Percentiles rank a stretch among this genome's conserved stretches.
Evolutionary conservation across 2,329 filamentous ascomycete genomes (phyloP).

Genomic region (Cladophialophora psammophila): DNA sequence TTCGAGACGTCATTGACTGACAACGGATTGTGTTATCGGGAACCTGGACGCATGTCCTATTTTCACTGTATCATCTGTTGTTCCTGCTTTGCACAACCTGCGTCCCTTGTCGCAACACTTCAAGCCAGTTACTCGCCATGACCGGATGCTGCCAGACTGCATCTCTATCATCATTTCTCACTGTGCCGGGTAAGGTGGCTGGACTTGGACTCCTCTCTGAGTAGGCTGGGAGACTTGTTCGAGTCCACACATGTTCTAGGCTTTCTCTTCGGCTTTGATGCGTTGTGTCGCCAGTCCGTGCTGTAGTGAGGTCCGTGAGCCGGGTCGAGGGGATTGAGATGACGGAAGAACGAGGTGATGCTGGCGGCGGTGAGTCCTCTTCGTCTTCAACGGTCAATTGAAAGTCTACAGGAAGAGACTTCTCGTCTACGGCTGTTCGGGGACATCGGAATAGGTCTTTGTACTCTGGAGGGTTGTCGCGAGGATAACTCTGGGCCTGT

Average conservation of each 20-base stretch:
- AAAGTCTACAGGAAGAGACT: conserved; percentile 20
- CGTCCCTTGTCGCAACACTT: conserved; percentile 22
- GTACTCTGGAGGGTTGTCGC: conserved; percentile 33
- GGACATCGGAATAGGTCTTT: conserved; percentile 23
- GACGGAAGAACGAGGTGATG: conserved; percentile 36
- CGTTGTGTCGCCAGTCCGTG: conserved; percentile 34
- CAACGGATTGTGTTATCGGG: not conserved
- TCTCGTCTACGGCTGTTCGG: conserved; percentile 30
- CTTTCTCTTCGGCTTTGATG: conserved; percentile 19
- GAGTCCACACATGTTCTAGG: conserved; percentile 22
- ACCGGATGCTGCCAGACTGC: conserved; percentile 55
- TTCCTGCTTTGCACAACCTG: not conserved
- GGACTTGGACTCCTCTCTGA: conserved; percentile 34
- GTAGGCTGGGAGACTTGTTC: conserved; percentile 27
- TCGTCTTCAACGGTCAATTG: conserved; percentile 14
- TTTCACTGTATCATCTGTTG: not conserved
- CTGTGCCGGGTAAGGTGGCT: conserved; percentile 37
- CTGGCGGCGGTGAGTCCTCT: conserved; percentile 18
- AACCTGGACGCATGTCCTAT: not conserved
- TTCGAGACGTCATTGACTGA: not conserved
- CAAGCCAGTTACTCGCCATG: conserved; percentile 33
- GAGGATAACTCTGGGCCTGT: conserved; percentile 8
- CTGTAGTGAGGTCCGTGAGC: conserved; percentile 35
- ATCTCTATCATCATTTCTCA: conserved; percentile 55
- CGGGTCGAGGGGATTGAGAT: conserved; percentile 38